Evolutionary conservation across 2,329 filamentous ascomycete species (phyloP), one percentile per base, ranked within the genome.

Genomic region (Neonectria hederae): DNA sequence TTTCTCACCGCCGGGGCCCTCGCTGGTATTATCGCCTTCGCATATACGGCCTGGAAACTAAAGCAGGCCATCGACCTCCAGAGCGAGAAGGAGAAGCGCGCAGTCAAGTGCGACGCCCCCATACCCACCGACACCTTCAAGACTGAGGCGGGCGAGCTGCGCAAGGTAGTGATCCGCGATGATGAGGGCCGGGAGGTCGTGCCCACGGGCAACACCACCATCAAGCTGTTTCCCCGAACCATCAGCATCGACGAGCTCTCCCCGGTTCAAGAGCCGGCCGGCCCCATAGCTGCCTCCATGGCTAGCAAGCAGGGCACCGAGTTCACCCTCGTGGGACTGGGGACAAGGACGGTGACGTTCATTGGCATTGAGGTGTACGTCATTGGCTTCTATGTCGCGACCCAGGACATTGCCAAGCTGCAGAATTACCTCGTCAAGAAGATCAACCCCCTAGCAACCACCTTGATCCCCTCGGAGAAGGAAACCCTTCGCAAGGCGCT

Each of bases 341-440:
- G 96, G 19, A 90, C 97, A 67, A 88, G 96, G 59, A 94, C 91
- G 1, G 96, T 99, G 32, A 97, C 92, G 24, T 97, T 98, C 78
- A 82, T 98, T 48, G 83, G 88, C 53, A 93, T 99, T 48, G 90
- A 97, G 77, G 96, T 99, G 57, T 99, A 99, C 81, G 92, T 98
- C 19, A 92, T 97, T 0, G 96, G 95, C 17, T 88, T 97, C 72
- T 99, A 99, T 81, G 86, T 98, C 26, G 92, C 94, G 26, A 95
- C 91, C 0, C 83, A 90, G 40, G 94, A 97, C 74, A 89, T 99
- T 63, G 89, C 90, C 4, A 84, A 86, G n/a, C 84, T 99, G 43
- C 95, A 98, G 79, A 84, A 87, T 69, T 87, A 89, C 48, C 85
- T 98, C 30, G 87, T 97, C 65, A 89, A 90, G 75, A 89, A 89